Conservation (phyloP, 2,329 filamentous ascomycete species). For the Ilyonectria mors-panacis region DNA sequence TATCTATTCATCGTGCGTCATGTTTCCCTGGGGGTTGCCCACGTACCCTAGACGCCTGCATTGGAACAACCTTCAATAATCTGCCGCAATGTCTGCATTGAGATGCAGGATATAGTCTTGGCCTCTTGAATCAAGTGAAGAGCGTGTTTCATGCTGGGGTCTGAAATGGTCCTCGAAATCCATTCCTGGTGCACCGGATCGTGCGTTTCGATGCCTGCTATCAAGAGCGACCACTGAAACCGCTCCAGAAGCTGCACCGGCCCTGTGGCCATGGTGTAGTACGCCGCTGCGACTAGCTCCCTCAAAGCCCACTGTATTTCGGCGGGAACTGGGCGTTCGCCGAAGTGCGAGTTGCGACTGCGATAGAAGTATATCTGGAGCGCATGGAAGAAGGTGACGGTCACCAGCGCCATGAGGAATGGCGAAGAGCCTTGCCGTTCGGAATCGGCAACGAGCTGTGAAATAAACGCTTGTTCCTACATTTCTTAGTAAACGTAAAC, state of each 20-base stretch:
- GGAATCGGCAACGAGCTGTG: conserved; percentile 7
- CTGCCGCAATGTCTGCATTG: conserved; percentile 10
- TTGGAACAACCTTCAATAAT: conserved; percentile 2
- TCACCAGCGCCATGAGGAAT: conserved; percentile 26
- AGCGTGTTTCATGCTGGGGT: conserved; percentile 37
- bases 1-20: background rate
- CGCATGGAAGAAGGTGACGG: conserved; percentile 28
- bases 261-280: conserved; percentile 27
- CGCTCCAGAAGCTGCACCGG: conserved; percentile 30
- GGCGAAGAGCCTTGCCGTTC: conserved; percentile 5
- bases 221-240: conserved; percentile 36
- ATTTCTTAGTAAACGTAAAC: background rate
- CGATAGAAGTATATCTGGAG: conserved; percentile 25
- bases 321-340: conserved; percentile 9
- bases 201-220: conserved; percentile 38
- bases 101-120: conserved; percentile 15
- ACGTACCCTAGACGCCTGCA: conserved; percentile 5
- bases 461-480: conserved; percentile 23
- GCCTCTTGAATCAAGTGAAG: conserved; percentile 24
- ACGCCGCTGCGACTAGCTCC: conserved; percentile 12
- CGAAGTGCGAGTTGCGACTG: background rate
- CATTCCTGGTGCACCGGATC: conserved; percentile 39
- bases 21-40: background rate
- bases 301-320: conserved; percentile 11
- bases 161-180: conserved; percentile 39